Evolutionary conservation across 2,329 filamentous ascomycete genomes (phyloP).

Genomic region (Westerdykella aurantiaca): DNA sequence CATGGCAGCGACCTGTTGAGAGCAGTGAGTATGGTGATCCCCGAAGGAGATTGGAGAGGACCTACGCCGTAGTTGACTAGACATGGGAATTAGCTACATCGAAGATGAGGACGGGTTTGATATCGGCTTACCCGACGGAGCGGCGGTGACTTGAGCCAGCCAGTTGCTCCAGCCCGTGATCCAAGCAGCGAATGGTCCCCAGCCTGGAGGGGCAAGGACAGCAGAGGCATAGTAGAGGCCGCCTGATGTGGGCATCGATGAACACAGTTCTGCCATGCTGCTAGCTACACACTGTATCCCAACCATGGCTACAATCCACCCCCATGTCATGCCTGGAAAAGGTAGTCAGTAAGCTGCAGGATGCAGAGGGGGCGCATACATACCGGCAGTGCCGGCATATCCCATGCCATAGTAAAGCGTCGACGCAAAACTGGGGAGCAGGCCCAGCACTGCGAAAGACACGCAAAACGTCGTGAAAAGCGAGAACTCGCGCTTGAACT

Average conservation of each 20-base stretch:
- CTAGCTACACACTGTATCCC: slow-evolving; percentile 67
- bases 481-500: slow-evolving; percentile 65
- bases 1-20: slow-evolving; percentile 50
- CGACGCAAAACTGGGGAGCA: slow-evolving; percentile 65
- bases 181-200: slow-evolving; percentile 62
- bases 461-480: slow-evolving; percentile 71
- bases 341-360: neutral
- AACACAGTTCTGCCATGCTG: slow-evolving; percentile 61
- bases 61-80: slow-evolving; percentile 55
- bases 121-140: slow-evolving; percentile 44
- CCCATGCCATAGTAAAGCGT: slow-evolving; percentile 66
- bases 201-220: slow-evolving; percentile 61
- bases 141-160: slow-evolving; percentile 61
- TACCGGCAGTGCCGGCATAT: slow-evolving; percentile 41
- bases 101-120: too few species aligned
- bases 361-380: slow-evolving; percentile 4
- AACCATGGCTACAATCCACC: slow-evolving; percentile 66
- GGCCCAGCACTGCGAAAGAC: slow-evolving; percentile 64
- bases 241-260: slow-evolving; percentile 65
- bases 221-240: slow-evolving; percentile 70
- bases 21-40: too few species aligned
- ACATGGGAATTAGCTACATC: too few species aligned
- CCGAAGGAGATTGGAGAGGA: too few species aligned
- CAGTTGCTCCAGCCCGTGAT: slow-evolving; percentile 67
- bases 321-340: slow-evolving; percentile 63